A percentile compares a stretch with the other conserved stretches of the same genome.
These are phyloP conservation scores for Petunia axillaris DNA, from an alignment of 257 asterid genomes.

Conservation along the genomic window DNA sequence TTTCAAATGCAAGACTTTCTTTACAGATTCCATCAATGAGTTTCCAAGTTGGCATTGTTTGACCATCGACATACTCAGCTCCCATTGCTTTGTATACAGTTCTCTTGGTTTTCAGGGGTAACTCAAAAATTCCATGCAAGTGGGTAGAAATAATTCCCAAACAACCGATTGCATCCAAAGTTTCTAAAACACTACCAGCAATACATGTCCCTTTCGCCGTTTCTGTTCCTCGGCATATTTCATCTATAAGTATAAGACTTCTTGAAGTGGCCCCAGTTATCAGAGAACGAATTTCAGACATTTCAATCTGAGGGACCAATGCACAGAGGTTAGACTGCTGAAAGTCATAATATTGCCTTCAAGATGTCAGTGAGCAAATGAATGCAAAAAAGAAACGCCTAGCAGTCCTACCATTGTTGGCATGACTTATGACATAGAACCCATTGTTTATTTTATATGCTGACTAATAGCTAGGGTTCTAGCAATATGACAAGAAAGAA, in stretches of 20 bases:
- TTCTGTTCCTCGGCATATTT: slow-evolving; percentile 97
- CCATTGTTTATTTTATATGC: background rate
- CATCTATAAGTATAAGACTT: slow-evolving; percentile 93
- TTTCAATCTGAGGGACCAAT: slow-evolving; percentile 71
- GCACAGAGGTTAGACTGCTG: background rate
- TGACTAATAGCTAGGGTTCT: background rate
- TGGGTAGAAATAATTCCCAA: slow-evolving; percentile 92
- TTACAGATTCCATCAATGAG: slow-evolving; percentile 82
- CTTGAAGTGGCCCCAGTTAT: slow-evolving; percentile 72
- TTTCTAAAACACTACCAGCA: slow-evolving; percentile 94
- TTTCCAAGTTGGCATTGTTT: slow-evolving; percentile 85
- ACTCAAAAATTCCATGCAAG: slow-evolving; percentile 89
- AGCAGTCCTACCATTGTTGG: background rate
- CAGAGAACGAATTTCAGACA: slow-evolving; percentile 93
- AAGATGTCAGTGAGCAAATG: background rate
- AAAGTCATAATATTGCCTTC: slow-evolving; percentile 7
- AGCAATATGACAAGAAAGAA: slow-evolving; percentile 3
- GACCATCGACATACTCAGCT: slow-evolving; percentile 56
- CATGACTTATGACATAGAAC: background rate
- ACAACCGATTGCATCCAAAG: slow-evolving; percentile 70
- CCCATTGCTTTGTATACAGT: slow-evolving; percentile 86
- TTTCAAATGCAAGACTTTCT: slow-evolving; percentile 98
- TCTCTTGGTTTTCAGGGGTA: slow-evolving; percentile 59
- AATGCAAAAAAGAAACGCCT: background rate
- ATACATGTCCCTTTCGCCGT: slow-evolving; percentile 98